phyloP scores from a whole-genome alignment of 352 stramenopile species.

The Pythium sukuiense region DNA sequence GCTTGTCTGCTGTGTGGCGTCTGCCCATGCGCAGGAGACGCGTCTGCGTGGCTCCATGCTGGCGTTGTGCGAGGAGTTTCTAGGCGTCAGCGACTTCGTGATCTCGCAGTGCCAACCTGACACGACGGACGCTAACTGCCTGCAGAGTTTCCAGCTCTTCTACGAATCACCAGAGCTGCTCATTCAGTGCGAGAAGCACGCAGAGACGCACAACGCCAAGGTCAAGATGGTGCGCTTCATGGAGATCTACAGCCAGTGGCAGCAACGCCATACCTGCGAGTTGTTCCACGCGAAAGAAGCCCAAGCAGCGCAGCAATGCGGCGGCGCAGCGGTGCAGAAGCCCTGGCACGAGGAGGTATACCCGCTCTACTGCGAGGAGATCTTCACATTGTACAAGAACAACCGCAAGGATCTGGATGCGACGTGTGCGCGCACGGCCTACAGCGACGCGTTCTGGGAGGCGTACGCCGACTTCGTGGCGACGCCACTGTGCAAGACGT shows the following conservation, averaged over 20 bases:
- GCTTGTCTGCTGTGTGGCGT: not conserved
- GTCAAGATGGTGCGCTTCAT: conserved; percentile 31
- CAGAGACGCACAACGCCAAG: conserved; percentile 20
- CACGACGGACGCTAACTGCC: conserved; percentile 30
- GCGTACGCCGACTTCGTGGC: conserved; percentile 57
- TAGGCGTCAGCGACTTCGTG: conserved; percentile 44
- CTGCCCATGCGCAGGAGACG: not conserved
- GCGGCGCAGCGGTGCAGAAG: conserved; percentile 35
- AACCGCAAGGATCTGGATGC: conserved; percentile 46
- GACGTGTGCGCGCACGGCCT: conserved; percentile 39
- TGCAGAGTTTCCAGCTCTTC: conserved; percentile 56
- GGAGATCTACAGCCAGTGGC: conserved; percentile 45
- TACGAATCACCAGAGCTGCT: conserved; percentile 41
- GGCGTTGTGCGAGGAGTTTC: conserved; percentile 43
- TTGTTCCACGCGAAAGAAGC: conserved; percentile 53
- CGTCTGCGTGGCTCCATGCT: conserved; percentile 6
- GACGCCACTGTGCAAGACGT: conserved; percentile 51
- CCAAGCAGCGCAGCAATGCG: conserved; percentile 46
- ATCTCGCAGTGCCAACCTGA: conserved; percentile 34
- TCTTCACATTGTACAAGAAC: conserved; percentile 51
- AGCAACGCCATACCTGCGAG: conserved; percentile 45
- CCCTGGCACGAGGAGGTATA: conserved; percentile 48
- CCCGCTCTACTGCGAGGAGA: conserved; percentile 60
- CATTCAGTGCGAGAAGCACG: conserved; percentile 34
- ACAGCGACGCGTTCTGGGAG: conserved; percentile 62